Base-by-base conservation (phyloP, 2,329 filamentous ascomycete genomes). In the Calonectria multiphialidica region DNA sequence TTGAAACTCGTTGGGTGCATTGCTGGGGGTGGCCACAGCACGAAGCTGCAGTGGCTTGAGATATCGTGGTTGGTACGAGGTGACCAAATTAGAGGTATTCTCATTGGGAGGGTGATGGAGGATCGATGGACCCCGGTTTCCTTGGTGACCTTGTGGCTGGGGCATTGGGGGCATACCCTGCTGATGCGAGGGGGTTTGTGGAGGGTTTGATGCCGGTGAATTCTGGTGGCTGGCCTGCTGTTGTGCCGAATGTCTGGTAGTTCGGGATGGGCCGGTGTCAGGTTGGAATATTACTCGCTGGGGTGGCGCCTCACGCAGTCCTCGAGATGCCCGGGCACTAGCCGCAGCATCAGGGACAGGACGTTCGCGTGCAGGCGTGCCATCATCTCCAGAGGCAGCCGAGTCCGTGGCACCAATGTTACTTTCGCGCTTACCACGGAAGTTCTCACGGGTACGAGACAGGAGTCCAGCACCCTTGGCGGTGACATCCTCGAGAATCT, bases 281-380 rank as follows among this genome's bases (percentile, higher is more conserved):
- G 95, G 95, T 81, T 97, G 94, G 83, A 96, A 97, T 64, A 97
- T 92, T 65, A 96, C 92, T 74, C 95, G 89, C 80, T 96, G 95
- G 1, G 95, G 93, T 33, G 95, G 95, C n/a, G 94, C 94, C 82
- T 97, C 94, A 75, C 95, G 90, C 63, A 96, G 86, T 44, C 92
- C 93, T 73, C 92, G 86, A 3, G 91, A 92, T 21, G 90, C 90
- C 72, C 91, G 86, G 44, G 88, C 87, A 50, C 87, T 88, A 5
- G 90, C 90, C 28, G 88, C 86, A 16, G 87, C 85, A 63, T 90
- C 89, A 68, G 86, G 85, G 2, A 85, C 85, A 5, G 83, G 85
- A n/a, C 85, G 84, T 68, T 91, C 90, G 72, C 90, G 88, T 25
- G 84, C 84, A 10, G 90, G 90, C 21, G 90, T 91, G 23, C 88